phyloP scores from a whole-genome alignment of 1,284 basidiomycete species.

The Kalmanozyma brasiliensis region DNA sequence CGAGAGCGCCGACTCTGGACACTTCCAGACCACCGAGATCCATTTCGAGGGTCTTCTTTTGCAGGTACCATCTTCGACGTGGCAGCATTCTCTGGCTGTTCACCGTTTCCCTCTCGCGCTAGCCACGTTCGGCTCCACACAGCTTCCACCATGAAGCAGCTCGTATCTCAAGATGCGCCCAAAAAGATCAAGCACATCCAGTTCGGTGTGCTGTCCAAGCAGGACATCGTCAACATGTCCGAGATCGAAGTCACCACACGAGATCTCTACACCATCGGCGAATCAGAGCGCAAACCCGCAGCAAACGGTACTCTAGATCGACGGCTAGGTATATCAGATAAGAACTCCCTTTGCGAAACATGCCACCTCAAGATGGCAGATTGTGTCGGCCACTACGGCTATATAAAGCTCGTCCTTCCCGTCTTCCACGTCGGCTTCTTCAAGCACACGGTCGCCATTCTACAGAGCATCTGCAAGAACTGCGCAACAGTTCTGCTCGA shows the following conservation, averaged over 20 bases:
- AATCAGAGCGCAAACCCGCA: slow-evolving; percentile 59
- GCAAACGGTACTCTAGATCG: slow-evolving; percentile 64
- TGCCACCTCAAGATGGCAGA: slow-evolving; percentile 91
- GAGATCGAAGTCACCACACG: slow-evolving; percentile 65
- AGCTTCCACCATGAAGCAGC: slow-evolving; percentile 61
- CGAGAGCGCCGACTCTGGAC: not conserved
- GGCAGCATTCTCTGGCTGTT: no score
- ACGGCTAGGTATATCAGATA: slow-evolving; percentile 86
- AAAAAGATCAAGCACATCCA: slow-evolving; percentile 68
- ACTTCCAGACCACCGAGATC: no score
- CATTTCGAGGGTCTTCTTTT: no score
- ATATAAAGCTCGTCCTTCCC: slow-evolving; percentile 79
- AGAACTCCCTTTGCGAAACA: slow-evolving; percentile 90
- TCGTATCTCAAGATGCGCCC: slow-evolving; percentile 66
- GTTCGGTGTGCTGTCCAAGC: slow-evolving; percentile 67
- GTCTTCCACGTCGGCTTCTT: slow-evolving; percentile 98
- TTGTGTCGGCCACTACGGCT: slow-evolving; percentile 95
- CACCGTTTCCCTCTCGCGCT: slow-evolving; percentile 1
- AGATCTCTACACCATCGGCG: slow-evolving; percentile 63
- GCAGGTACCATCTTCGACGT: no score
- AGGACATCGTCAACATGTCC: slow-evolving; percentile 67
- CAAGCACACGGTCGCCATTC: slow-evolving; percentile 89
- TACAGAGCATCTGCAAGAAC: slow-evolving; percentile 81
- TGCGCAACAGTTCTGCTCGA: slow-evolving; percentile 94
- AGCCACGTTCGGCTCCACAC: slow-evolving; percentile 12